Evolutionary conservation across 805 yeast species (phyloP), one percentile per base, ranked within the genome.

Genomic region (Myxozyma sirexii): DNA sequence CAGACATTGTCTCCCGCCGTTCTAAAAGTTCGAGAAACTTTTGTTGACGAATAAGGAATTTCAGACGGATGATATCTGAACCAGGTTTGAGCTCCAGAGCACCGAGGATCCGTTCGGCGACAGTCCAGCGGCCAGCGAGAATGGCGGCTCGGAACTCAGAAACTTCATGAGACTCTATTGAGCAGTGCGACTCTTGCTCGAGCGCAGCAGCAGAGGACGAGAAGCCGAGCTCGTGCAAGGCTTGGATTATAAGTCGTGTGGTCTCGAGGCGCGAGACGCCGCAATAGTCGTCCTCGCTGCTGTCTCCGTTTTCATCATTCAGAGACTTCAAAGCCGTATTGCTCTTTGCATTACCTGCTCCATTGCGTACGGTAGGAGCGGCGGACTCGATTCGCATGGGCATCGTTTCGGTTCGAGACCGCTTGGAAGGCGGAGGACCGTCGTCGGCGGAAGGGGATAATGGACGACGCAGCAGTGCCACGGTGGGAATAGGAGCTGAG

Each of bases 191-290:
- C 66, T 81, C 83, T 4, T 69, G 59, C 58, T 78, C 79, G 42
- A 83, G 70, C 2, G 64, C 54, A 2, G 69, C 60, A 0, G 83
- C 79, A 0, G 82, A 69, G 2, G 71, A 64, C 3, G 67, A 57
- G 65, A 79, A 82, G 3, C 85, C 85, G 58, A 83, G 62, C 58
- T 82, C 85, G 38, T 73, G 71, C 51, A 83, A 68, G 0, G 83
- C 72, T 63, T 82, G 84, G 38, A 82, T 77, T 42, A 83, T 68
- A 29, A 83, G 70, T 51, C 82, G 76, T 1, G 83, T 77, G 21
- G 82, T 72, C 66, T 82, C 81, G 21, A 61, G 62, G 35, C 62
- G 61, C 54, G 70, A 67, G 42, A 68, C 69, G 19, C 75, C 75
- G 49, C 47, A 57, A 56, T 69, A 71, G 31, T 64, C 54, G 29